phyloP scores from a whole-genome alignment of 2,329 filamentous ascomycete species.

The Diplodia seriata region DNA sequence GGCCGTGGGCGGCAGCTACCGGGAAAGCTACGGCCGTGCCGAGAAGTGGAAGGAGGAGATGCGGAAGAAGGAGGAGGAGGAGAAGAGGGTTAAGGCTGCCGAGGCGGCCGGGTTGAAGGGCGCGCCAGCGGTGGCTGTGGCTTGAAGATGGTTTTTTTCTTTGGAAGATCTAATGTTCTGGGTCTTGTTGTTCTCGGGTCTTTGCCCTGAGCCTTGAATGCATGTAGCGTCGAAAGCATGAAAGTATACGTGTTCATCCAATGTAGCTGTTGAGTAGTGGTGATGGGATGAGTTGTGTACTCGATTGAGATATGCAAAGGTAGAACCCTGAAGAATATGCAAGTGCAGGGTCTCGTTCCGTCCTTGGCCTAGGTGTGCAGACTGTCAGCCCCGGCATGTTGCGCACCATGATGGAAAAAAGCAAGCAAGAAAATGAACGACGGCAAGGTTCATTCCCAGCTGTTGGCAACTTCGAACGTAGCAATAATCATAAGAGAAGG shows the following conservation, averaged over 20 bases:
- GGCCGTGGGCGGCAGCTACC: conserved; percentile 51
- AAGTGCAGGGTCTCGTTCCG: too few relatives aligned
- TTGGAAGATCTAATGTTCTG: background rate
- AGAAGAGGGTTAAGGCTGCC: background rate
- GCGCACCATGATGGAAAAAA: conserved; percentile 3
- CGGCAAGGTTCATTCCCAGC: background rate
- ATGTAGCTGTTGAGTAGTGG: too few relatives aligned
- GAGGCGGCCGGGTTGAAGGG: background rate
- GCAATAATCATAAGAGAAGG: conserved; percentile 23
- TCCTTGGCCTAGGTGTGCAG: background rate
- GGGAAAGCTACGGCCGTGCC: conserved; percentile 53
- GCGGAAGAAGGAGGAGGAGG: conserved; percentile 21
- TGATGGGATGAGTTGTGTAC: too few relatives aligned
- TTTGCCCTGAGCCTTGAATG: background rate
- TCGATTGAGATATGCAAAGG: too few relatives aligned
- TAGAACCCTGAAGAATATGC: too few relatives aligned
- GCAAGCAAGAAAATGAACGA: background rate
- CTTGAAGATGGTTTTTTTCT: conserved; percentile 21
- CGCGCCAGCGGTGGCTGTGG: conserved; percentile 25
- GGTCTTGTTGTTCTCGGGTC: background rate
- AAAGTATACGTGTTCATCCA: background rate
- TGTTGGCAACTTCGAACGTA: conserved; percentile 25
- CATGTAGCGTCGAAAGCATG: background rate
- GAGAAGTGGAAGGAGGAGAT: conserved; percentile 47
- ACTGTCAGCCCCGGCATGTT: background rate